Percentiles rank a stretch among this genome's conserved stretches.
Evolutionary conservation across 2,329 filamentous ascomycete genomes (phyloP).

Genomic region (Aspergillus udagawae): DNA sequence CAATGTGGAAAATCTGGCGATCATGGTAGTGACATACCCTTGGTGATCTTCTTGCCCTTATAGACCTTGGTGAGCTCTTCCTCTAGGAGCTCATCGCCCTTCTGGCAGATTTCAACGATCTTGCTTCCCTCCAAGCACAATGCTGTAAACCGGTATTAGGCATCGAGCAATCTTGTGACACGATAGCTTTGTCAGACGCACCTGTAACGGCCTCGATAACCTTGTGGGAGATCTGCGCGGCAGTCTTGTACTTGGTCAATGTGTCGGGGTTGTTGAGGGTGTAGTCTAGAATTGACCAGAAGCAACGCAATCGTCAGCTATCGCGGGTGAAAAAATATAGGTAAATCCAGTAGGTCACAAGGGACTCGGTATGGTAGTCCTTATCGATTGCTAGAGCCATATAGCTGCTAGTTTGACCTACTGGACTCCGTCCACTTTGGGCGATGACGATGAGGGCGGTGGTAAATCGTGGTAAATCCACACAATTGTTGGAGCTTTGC

Average conservation of each 20-base stretch:
- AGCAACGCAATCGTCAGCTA: constrained; percentile 12
- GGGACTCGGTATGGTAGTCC: background rate
- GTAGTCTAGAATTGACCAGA: constrained; percentile 60
- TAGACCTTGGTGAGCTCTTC: constrained; percentile 95
- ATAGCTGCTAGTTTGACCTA: constrained; percentile 1
- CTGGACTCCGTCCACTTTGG: constrained; percentile 1
- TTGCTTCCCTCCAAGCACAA: constrained; percentile 80
- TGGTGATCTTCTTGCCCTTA: constrained; percentile 94
- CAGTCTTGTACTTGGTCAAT: constrained; percentile 98
- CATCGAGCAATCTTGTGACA: background rate
- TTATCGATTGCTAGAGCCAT: background rate
- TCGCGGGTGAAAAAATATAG: constrained; percentile 6
- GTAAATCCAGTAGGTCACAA: background rate
- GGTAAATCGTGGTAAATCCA: constrained; percentile 26
- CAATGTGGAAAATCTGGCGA: constrained; percentile 2
- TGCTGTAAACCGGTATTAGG: constrained; percentile 41
- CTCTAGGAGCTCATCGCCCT: constrained; percentile 90
- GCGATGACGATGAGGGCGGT: constrained; percentile 17
- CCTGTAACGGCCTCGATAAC: constrained; percentile 79
- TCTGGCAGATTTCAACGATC: constrained; percentile 89
- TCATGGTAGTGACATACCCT: constrained; percentile 57
- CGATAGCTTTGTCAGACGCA: constrained; percentile 29
- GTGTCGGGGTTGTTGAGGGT: constrained; percentile 88
- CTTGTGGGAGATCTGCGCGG: constrained; percentile 91
- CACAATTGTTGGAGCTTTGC: constrained; percentile 32